phyloP scores from a whole-genome alignment of 345 rosid species.

The Citropsis articulata region DNA sequence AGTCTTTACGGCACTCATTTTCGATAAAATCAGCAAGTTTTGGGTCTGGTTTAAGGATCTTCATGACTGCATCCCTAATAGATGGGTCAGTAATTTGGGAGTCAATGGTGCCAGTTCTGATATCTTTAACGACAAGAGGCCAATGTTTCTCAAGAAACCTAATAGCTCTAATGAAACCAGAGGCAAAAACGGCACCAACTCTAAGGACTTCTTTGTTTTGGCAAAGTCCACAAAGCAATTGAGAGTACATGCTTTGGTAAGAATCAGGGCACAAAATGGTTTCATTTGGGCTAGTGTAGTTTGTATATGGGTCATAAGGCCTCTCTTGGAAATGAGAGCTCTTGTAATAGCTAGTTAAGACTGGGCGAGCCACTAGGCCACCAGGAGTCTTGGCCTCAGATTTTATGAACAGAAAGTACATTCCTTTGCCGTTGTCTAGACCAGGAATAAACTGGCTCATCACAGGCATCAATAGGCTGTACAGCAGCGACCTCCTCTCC shows the following conservation, averaged over 20 bases:
- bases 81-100: conserved; percentile 53
- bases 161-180: conserved; percentile 79
- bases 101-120: conserved; percentile 48
- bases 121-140: conserved; percentile 44
- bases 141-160: conserved; percentile 72
- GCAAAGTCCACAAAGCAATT: conserved; percentile 72
- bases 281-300: conserved; percentile 84
- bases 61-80: conserved; percentile 53
- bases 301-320: conserved; percentile 65
- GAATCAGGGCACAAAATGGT: conserved; percentile 73
- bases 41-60: conserved; percentile 62
- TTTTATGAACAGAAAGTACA: conserved; percentile 72
- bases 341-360: conserved; percentile 73
- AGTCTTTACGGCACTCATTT: conserved; percentile 47
- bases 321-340: conserved; percentile 63
- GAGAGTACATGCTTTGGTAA: conserved; percentile 82
- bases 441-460: conserved; percentile 69
- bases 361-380: conserved; percentile 73
- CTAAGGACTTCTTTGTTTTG: conserved; percentile 64
- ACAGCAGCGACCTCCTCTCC: conserved; percentile 57
- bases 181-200: conserved; percentile 82
- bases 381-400: conserved; percentile 70
- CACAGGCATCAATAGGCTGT: conserved; percentile 74
- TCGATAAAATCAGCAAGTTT: conserved; percentile 57
- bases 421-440: conserved; percentile 75